These are phyloP conservation scores for Phytopythium ostracodes DNA, from an alignment of 352 stramenopile species.

Conservation along the genomic window DNA sequence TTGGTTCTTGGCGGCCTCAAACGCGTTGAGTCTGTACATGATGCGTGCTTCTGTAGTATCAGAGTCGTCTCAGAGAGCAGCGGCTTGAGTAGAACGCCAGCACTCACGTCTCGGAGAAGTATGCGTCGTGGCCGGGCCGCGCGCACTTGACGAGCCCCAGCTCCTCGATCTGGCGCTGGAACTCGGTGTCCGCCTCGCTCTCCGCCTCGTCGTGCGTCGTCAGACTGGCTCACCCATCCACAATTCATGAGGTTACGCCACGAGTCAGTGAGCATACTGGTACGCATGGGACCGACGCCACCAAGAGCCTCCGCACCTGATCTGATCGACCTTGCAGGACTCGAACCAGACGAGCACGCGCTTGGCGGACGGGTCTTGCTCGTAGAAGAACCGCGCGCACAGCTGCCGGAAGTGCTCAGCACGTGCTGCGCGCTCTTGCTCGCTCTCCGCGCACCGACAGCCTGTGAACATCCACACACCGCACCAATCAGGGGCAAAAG, in stretches of 20 bases:
- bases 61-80: too few relatives aligned
- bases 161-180: slow-evolving; percentile 20
- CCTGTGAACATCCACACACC: slow-evolving; percentile 5
- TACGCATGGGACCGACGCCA: background rate
- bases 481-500: too few relatives aligned
- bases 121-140: slow-evolving; percentile 27
- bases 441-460: slow-evolving; percentile 34
- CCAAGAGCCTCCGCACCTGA: slow-evolving; percentile 28
- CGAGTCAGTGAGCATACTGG: too few relatives aligned
- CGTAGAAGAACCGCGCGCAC: slow-evolving; percentile 63
- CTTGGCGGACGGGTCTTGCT: slow-evolving; percentile 48
- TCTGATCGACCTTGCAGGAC: slow-evolving; percentile 52
- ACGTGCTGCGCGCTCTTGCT: slow-evolving; percentile 19
- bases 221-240: slow-evolving; percentile 14
- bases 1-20: slow-evolving; percentile 65
- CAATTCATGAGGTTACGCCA: too few relatives aligned
- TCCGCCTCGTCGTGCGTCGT: slow-evolving; percentile 12
- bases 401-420: slow-evolving; percentile 49
- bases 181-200: slow-evolving; percentile 8
- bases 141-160: slow-evolving; percentile 44
- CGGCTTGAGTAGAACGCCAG: background rate
- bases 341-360: slow-evolving; percentile 71
- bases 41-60: too few relatives aligned
- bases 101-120: slow-evolving; percentile 37
- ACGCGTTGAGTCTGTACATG: slow-evolving; percentile 41